Evolutionary conservation across 306 rosid genomes (phyloP).

Genomic region (Betula pendula): DNA sequence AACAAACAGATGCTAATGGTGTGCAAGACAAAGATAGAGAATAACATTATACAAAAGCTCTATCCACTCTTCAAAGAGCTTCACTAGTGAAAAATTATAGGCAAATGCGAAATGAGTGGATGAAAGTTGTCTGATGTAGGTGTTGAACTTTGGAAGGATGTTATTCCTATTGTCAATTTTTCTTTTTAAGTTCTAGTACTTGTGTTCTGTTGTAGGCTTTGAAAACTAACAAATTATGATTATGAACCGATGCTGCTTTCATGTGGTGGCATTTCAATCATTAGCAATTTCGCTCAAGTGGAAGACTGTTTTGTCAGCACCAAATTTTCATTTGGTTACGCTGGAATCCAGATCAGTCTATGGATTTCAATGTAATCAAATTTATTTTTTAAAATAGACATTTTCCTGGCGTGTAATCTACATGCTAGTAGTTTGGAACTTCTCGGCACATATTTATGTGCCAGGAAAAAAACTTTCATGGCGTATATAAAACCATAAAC

Average conservation of each 20-base stretch:
- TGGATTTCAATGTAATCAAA: no score
- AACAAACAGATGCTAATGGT: conserved; percentile 55
- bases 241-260: conserved; percentile 74
- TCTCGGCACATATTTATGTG: no score
- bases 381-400: no score
- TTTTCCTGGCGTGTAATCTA: no score
- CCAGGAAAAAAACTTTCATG: no score
- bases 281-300: conserved; percentile 55
- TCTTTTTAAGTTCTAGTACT: background rate
- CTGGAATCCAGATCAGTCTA: no score
- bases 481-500: no score
- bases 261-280: conserved; percentile 65
- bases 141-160: background rate
- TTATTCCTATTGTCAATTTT: background rate
- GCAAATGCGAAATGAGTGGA: conserved; percentile 90
- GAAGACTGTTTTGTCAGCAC: conserved; percentile 83
- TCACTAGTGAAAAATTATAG: conserved; percentile 87
- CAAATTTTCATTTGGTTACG: no score
- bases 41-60: conserved; percentile 72
- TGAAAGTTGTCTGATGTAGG: conserved; percentile 71
- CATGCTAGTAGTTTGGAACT: no score
- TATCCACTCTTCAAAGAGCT: conserved; percentile 77
- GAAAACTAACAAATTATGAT: conserved; percentile 62
- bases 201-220: conserved; percentile 54
- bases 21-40: conserved; percentile 49